A percentile compares a stretch with the other conserved stretches of the same genome.
Conservation (phyloP, 2,329 filamentous ascomycete species). For the Exophiala xenobiotica region DNA sequence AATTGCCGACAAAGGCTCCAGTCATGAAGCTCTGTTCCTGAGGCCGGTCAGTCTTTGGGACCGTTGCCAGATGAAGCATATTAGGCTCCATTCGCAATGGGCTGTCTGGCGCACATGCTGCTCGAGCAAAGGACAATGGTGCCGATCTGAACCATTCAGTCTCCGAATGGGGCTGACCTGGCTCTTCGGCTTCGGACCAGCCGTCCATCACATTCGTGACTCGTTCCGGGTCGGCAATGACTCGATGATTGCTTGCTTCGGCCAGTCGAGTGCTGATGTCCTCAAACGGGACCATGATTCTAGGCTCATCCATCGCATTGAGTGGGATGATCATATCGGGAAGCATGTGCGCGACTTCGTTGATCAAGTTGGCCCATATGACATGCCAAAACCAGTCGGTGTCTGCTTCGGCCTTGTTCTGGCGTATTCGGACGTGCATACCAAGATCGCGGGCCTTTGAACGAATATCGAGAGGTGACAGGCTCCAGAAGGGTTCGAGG, state of each 20-base stretch:
- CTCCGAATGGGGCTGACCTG: neutral
- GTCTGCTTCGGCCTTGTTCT: neutral
- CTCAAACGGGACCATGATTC: slow-evolving; percentile 50
- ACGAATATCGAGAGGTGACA: slow-evolving; percentile 41
- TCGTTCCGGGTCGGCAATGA: neutral
- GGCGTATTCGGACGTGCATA: slow-evolving; percentile 5
- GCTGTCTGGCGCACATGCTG: slow-evolving; percentile 35
- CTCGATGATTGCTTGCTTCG: neutral
- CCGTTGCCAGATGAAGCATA: slow-evolving; percentile 32
- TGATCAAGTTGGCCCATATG: slow-evolving; percentile 33
- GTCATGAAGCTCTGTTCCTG: neutral
- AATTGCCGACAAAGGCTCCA: slow-evolving; percentile 1
- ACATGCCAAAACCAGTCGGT: slow-evolving; percentile 11
- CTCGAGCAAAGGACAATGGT: slow-evolving; percentile 4
- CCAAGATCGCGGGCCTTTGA: slow-evolving; percentile 2
- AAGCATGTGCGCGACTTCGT: slow-evolving; percentile 38
- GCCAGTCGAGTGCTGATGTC: slow-evolving; percentile 35
- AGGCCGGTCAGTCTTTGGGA: neutral
- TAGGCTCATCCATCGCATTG: slow-evolving; percentile 52
- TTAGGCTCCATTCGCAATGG: slow-evolving; percentile 33
- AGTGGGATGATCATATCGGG: slow-evolving; percentile 50
- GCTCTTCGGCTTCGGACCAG: neutral
- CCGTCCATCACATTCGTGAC: neutral
- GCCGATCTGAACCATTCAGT: neutral
- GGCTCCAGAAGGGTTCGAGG: slow-evolving; percentile 50